phyloP scores from a whole-genome alignment of 2,329 filamentous ascomycete genomes.

The Lachnellula suecica region DNA sequence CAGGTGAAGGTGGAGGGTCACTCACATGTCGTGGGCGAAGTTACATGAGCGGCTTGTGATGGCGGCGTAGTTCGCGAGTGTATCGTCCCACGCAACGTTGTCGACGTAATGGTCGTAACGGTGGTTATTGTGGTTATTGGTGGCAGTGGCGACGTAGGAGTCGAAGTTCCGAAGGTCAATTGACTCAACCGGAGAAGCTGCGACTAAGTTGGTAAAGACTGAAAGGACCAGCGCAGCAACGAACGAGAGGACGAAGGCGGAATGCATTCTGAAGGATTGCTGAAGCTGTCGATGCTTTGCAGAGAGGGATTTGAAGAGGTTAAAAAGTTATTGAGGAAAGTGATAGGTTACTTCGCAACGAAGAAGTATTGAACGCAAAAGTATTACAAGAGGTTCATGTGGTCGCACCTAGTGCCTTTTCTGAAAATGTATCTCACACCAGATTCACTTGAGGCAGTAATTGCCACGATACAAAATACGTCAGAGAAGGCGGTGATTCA shows the following conservation, averaged over 20 bases:
- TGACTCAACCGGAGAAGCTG: background rate
- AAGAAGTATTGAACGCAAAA: too few relatives aligned
- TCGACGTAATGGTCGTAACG: conserved; percentile 75
- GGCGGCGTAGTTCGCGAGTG: conserved; percentile 61
- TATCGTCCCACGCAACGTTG: conserved; percentile 62
- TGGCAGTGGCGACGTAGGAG: background rate
- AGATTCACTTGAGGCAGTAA: too few relatives aligned
- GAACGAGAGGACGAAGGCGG: background rate
- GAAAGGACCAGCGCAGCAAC: background rate
- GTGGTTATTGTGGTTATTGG: conserved; percentile 75
- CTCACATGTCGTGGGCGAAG: conserved; percentile 74
- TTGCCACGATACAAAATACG: too few relatives aligned
- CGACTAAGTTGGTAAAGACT: background rate
- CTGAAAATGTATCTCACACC: too few relatives aligned
- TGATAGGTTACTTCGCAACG: too few relatives aligned
- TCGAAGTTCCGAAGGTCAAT: background rate
- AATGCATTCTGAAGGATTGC: background rate
- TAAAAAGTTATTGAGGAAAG: too few relatives aligned
- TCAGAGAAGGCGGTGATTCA: too few relatives aligned
- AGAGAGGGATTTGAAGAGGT: too few relatives aligned
- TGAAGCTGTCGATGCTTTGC: too few relatives aligned
- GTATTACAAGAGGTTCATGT: too few relatives aligned
- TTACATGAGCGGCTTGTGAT: conserved; percentile 64
- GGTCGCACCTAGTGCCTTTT: too few relatives aligned
- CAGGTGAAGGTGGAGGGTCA: conserved; percentile 16